A percentile compares a stretch with the other conserved stretches of the same genome.
Conservation (phyloP, 768 basidiomycete genomes). For the Obba rivulosa region DNA sequence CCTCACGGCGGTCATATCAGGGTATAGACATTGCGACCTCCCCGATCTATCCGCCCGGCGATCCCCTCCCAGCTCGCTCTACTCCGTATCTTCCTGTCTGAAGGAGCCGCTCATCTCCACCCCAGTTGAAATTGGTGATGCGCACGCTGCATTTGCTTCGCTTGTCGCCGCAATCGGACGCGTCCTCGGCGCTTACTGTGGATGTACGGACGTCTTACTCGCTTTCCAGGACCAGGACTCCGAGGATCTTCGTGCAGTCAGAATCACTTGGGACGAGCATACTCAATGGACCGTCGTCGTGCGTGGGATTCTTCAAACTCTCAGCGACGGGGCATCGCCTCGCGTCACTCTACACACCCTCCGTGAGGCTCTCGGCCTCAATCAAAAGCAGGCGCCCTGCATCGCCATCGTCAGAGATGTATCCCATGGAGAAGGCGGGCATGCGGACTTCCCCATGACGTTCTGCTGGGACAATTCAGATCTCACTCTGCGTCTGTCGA, state of each 20-base stretch:
- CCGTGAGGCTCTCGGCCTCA: slow-evolving; percentile 5
- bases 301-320: not conserved
- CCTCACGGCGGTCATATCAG: slow-evolving; percentile 8
- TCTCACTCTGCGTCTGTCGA: slow-evolving; percentile 1
- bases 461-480: slow-evolving; percentile 1
- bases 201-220: slow-evolving; percentile 9
- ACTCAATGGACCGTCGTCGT: slow-evolving; percentile 5
- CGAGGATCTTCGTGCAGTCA: slow-evolving; percentile 6
- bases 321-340: slow-evolving; percentile 1
- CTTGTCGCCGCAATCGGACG: slow-evolving; percentile 7
- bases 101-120: too few species aligned
- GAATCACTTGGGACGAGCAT: slow-evolving; percentile 7
- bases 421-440: not conserved
- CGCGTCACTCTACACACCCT: slow-evolving; percentile 2
- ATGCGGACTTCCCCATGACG: slow-evolving; percentile 1
- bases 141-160: not conserved
- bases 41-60: slow-evolving; percentile 15
- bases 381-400: slow-evolving; percentile 10
- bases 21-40: slow-evolving; percentile 14
- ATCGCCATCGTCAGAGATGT: slow-evolving; percentile 8
- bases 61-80: slow-evolving; percentile 7
- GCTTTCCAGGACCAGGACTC: slow-evolving; percentile 1
- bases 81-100: slow-evolving; percentile 5
- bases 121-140: not conserved
- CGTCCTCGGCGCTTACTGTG: slow-evolving; percentile 14